Conservation (phyloP, 2,329 filamentous ascomycete genomes). For the Fusarium camptoceras region DNA sequence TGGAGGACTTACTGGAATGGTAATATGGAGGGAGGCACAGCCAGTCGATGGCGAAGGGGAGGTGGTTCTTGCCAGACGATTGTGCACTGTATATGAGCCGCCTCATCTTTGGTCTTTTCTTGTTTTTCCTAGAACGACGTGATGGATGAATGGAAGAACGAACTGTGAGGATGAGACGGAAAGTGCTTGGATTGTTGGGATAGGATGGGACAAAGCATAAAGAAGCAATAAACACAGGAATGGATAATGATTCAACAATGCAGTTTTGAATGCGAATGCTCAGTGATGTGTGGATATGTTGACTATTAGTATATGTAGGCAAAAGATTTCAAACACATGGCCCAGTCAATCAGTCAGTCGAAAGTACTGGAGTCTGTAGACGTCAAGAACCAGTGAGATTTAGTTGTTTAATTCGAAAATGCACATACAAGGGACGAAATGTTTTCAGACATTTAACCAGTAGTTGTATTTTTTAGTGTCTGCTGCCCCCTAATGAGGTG, state of each 20-base stretch:
- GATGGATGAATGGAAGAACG: constrained; percentile 9
- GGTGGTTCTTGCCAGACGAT: not conserved
- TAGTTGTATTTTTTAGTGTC: constrained; percentile 30
- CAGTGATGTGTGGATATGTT: constrained; percentile 1
- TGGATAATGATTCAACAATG: not conserved
- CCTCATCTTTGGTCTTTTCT: constrained; percentile 3
- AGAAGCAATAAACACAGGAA: constrained; percentile 8
- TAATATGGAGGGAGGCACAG: constrained; percentile 8
- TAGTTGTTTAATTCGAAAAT: too few species aligned
- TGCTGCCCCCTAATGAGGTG: constrained; percentile 5
- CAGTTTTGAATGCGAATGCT: constrained; percentile 5
- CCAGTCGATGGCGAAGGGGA: not conserved
- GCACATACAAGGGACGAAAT: not conserved
- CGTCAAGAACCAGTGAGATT: not conserved
- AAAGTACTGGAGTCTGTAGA: not conserved
- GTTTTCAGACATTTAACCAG: constrained; percentile 9
- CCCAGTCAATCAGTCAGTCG: too few species aligned
- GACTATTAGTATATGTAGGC: constrained; percentile 10
- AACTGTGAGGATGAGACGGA: constrained; percentile 15
- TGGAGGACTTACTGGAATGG: constrained; percentile 27
- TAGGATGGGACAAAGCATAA: constrained; percentile 1
- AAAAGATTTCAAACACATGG: constrained; percentile 8
- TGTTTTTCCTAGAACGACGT: constrained; percentile 1
- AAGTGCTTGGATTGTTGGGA: constrained; percentile 29
- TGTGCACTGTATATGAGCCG: constrained; percentile 20